Base-by-base conservation (phyloP, 345 rosid genomes). In the Corchorus capsularis region DNA sequence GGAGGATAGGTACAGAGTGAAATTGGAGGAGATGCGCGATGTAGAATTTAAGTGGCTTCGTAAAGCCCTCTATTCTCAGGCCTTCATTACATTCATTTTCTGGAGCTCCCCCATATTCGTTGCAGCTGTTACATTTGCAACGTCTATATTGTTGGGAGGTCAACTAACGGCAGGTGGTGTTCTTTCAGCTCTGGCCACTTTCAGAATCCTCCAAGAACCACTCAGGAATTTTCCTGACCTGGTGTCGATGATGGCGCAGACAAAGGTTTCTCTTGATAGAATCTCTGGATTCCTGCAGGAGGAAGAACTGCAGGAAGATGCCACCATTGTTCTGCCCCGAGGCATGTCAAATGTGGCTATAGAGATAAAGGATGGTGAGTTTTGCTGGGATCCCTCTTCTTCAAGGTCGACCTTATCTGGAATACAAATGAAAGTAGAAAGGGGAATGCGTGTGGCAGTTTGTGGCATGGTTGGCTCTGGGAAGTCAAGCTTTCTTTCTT, bases 71-170 rank as follows among this genome's bases (percentile, higher is more conserved):
- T 96, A 94, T 82, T 96, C 98, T n/a, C 99, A 94, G 84, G 97
- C 99, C 73, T 96, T 91, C 76, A 86, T 96, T 69, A 96, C 99
- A 15, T 96, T 94, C 84, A 85, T 96, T 73, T 96, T 96, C 77
- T 96, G 99, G 99, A 94, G 99, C 80, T 96, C 99, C 69, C 99
- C 99, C n/a, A 96, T 96, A 87, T 96, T 96, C 87, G 99, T 96
- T 75, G 86, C 97, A 3, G 97, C 94, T 45, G 90, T 92, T 77
- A 96, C 99, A 55, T 96, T 94, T 75, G 99, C 88, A 63, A 94
- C 99, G 72, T 88, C 97, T 6, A 87, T 96, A 78, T 83, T 96
- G 84, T 80, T 96, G 86, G 98, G 98, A 71, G 80, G 72, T 80
- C 89, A 90, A 80, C 98, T 96, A 79, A 96, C 98, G 16, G 98